These are phyloP conservation scores for Kingdonia uniflora DNA, from an alignment of 164 flowering plant species.

Conservation along the genomic window DNA sequence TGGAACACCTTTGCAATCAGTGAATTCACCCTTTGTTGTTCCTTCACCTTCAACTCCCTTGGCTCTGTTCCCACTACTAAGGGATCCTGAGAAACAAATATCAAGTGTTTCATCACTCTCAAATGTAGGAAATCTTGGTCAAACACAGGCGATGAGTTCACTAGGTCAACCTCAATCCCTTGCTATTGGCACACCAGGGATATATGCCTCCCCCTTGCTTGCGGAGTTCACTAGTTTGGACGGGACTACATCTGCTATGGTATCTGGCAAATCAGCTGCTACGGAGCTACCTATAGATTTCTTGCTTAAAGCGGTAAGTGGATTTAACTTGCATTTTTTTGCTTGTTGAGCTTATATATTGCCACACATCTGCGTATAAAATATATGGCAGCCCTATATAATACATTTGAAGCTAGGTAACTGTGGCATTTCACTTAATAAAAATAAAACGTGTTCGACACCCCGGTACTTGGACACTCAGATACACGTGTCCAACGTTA, in stretches of 20 bases:
- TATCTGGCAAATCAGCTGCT: slow-evolving; percentile 43
- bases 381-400: too few relatives aligned
- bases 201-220: slow-evolving; percentile 87
- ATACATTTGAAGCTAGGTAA: too few relatives aligned
- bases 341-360: not conserved
- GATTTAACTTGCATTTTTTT: not conserved
- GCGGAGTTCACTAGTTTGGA: slow-evolving; percentile 56
- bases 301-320: slow-evolving; percentile 65
- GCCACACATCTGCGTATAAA: too few relatives aligned
- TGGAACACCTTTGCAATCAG: slow-evolving; percentile 69
- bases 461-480: too few relatives aligned
- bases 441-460: too few relatives aligned
- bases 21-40: slow-evolving; percentile 64
- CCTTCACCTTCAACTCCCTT: slow-evolving; percentile 82
- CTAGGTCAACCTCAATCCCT: slow-evolving; percentile 40
- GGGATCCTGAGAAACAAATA: slow-evolving; percentile 58
- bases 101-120: slow-evolving; percentile 46
- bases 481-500: too few relatives aligned
- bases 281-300: slow-evolving; percentile 79
- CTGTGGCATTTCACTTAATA: too few relatives aligned
- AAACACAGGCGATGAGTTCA: slow-evolving; percentile 34
- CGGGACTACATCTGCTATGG: slow-evolving; percentile 33
- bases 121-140: slow-evolving; percentile 51
- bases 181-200: slow-evolving; percentile 89
- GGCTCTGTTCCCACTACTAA: slow-evolving; percentile 79